Evolutionary conservation across 495 filamentous ascomycete species (phyloP), one percentile per base, ranked within the genome.

Genomic region (Talaromyces thailandensis): DNA sequence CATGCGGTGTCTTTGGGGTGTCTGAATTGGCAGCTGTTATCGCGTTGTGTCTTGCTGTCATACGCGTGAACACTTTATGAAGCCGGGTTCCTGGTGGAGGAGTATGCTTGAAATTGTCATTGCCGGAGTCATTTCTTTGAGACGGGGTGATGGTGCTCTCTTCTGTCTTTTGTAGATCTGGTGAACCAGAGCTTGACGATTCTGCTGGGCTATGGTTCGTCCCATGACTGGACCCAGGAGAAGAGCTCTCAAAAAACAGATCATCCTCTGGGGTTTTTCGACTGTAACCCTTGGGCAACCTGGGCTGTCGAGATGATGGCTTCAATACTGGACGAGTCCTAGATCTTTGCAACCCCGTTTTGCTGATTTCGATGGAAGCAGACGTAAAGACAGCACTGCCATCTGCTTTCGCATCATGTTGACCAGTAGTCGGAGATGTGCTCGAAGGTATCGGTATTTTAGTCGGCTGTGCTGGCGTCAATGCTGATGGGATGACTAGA

Each of bases 1-100:
- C 72, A 52, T 40, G 37, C 8, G 43, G 24, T 48, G 59, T 25
- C 45, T 61, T 61, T 18, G 37, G 25, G 1, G 45, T 24, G 35
- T 31, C 28, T 51, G n/a, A 23, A 24, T 48, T 1, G 23, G n/a
- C 16, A 35, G 40, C 58, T 24, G 16, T 4, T 40, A 32, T 61
- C 25, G 14, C 24, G 59, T 26, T 25, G 9, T 28, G 21, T 52
- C 43, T 14, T 9, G 37, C 50, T 48, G 8, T 8, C 37, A 14
- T 31, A 40, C 12, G 56, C 4, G 56, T 43, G 35, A 25, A 24
- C 16, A 60, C 24, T 18, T 48, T 35, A 6, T 51, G 11, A 24
- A 48, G 58, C 11, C 8, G 43, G 8, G 35, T 23, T 18, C 21
- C 43, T 60, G 14, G 2, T 12, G 28, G 7, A 24, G 40, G 16